Evolutionary conservation across 495 filamentous ascomycete genomes (phyloP).

Genomic region (Aspergillus asperescens): DNA sequence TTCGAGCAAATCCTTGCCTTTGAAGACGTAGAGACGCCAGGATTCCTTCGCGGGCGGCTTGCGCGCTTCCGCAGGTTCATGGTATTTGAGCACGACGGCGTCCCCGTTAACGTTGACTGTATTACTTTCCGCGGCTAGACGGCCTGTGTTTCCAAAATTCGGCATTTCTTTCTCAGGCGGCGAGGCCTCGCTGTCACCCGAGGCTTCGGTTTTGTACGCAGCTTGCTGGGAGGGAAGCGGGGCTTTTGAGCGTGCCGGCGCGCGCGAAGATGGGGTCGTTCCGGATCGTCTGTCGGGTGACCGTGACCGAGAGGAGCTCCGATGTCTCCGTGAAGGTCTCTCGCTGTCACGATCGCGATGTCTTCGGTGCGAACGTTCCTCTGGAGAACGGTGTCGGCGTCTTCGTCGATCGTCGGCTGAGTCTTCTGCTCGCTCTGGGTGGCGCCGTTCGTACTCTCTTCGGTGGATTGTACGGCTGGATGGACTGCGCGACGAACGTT

Average conservation of each 20-base stretch:
- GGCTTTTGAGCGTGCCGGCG: slow-evolving; percentile 39
- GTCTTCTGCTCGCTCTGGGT: slow-evolving; percentile 26
- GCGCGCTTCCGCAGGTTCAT: slow-evolving; percentile 89
- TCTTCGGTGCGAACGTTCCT: slow-evolving; percentile 27
- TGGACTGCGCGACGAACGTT: slow-evolving; percentile 30
- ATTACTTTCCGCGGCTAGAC: slow-evolving; percentile 84
- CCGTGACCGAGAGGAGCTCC: slow-evolving; percentile 28
- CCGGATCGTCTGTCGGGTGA: slow-evolving; percentile 29
- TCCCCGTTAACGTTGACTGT: slow-evolving; percentile 65
- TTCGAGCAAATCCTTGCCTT: slow-evolving; percentile 70
- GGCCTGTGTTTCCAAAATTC: slow-evolving; percentile 75
- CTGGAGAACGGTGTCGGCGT: slow-evolving; percentile 25
- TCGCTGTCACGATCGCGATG: slow-evolving; percentile 27
- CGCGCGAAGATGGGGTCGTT: slow-evolving; percentile 24
- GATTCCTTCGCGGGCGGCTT: slow-evolving; percentile 71
- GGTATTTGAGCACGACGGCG: slow-evolving; percentile 81
- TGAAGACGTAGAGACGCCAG: slow-evolving; percentile 95
- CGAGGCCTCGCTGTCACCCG: slow-evolving; percentile 30
- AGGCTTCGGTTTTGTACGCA: slow-evolving; percentile 55
- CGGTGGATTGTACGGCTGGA: slow-evolving; percentile 19
- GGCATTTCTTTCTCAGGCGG: slow-evolving; percentile 71
- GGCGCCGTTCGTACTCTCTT: slow-evolving; percentile 23
- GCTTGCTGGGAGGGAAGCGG: slow-evolving; percentile 67
- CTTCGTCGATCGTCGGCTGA: slow-evolving; percentile 27
- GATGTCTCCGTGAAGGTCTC: slow-evolving; percentile 24